Evolutionary conservation across 2,329 filamentous ascomycete species (phyloP), one percentile per base, ranked within the genome.

Genomic region (Aspergillus fischeri): DNA sequence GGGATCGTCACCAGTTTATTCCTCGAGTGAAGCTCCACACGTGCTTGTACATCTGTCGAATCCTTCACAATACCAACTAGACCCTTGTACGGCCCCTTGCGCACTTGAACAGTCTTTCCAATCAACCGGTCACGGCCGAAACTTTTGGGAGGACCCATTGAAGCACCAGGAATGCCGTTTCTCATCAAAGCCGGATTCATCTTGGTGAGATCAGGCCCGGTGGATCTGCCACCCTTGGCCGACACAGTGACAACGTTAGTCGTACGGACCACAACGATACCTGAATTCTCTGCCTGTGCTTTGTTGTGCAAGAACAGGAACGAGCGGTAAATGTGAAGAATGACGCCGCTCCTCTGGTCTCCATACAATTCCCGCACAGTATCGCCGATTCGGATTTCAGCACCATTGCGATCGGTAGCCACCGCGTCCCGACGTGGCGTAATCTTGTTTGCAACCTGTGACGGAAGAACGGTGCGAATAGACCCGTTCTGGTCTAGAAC

Each of bases 1-100:
- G 86, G 84, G 38, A 97, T 85, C 7, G 88, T 92, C 60, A 97
- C 86, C 17, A 90, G 89, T 80, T 97, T 97, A 77, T 87, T 91
- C 79, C 96, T 96, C 5, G 92, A 92, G 71, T 97, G 93, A 42
- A 99, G 79, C 76, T 99, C 94, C 45, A 99, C 89, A 61, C 92
- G 89, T 29, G 91, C 93, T 67, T 89, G 86, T 3, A 85, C 85
- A 66, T 95, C 92, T 6, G 91, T 96, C 0, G 93, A 89, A 70
- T 97, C 93, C 72, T 96, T 97, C 66, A 99, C 92, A 63, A 97
- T 96, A 66, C 94, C 94, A 45, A 97, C 80, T 47, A 97, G 81
- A 56, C 93, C 93, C 77, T 99, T 99, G 80, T 93, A 92, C 24
- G 89, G 86, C 28, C 94, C 94, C 70, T 88, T 91, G 56, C 87